Evolutionary conservation across 1,284 basidiomycete genomes (phyloP).

Genomic region (Puccinia polysora): DNA sequence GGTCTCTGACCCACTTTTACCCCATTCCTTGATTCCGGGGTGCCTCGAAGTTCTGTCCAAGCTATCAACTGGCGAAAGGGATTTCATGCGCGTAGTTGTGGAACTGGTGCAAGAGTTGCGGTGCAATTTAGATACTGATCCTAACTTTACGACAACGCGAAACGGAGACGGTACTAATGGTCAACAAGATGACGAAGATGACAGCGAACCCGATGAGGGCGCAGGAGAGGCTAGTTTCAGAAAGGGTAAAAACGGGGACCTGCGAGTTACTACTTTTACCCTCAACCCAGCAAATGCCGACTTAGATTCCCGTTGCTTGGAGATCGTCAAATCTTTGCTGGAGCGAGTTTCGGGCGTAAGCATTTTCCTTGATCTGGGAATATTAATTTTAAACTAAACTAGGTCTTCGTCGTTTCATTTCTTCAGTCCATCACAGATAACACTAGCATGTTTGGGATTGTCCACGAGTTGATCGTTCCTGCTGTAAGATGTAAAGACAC

Average conservation of each 20-base stretch:
- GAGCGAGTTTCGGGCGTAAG: conserved; percentile 82
- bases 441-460: conserved; percentile 81
- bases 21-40: conserved; percentile 69
- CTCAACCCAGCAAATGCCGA: conserved; percentile 59
- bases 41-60: conserved; percentile 82
- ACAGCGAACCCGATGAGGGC: conserved; percentile 38
- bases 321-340: conserved; percentile 82
- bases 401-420: not conserved
- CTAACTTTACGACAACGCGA: conserved; percentile 44
- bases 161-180: conserved; percentile 55
- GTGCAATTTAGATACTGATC: conserved; percentile 54
- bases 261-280: conserved; percentile 30
- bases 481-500: conserved; percentile 81
- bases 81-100: conserved; percentile 87
- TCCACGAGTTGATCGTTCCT: conserved; percentile 84
- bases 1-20: conserved; percentile 75
- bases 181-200: conserved; percentile 40
- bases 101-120: conserved; percentile 85
- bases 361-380: conserved; percentile 45
- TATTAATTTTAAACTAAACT: too few species aligned
- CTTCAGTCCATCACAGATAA: conserved; percentile 81
- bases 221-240: conserved; percentile 38
- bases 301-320: conserved; percentile 74
- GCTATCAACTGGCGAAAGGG: conserved; percentile 77
- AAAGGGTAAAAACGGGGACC: conserved; percentile 26